These are phyloP conservation scores for Anthoceros angustus DNA, from an alignment of 225 moss, liverwort and hornwort genomes.

Conservation along the genomic window DNA sequence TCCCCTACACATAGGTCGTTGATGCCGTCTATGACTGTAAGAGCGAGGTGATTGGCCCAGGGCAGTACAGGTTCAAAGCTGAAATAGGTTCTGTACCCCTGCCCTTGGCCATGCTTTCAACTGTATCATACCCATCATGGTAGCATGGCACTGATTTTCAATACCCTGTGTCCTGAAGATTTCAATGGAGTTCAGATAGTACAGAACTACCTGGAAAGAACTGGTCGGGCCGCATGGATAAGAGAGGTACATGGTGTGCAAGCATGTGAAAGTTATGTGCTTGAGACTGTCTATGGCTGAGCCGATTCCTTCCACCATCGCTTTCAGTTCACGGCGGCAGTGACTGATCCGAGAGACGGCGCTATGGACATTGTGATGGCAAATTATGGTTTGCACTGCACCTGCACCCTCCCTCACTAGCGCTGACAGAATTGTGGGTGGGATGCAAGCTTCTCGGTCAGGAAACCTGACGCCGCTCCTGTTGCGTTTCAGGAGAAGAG, in stretches of 20 bases:
- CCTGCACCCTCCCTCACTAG: neutral
- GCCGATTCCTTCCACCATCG: neutral
- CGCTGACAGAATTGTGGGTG: neutral
- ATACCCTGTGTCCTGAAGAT: constrained; percentile 28
- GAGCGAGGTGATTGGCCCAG: constrained; percentile 96
- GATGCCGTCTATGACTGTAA: constrained; percentile 99
- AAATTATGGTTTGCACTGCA: constrained; percentile 51
- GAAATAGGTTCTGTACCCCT: constrained; percentile 54
- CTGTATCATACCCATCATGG: neutral
- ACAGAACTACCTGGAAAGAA: constrained; percentile 83
- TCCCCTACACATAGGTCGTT: constrained; percentile 40
- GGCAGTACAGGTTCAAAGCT: constrained; percentile 94
- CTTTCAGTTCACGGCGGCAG: constrained; percentile 77
- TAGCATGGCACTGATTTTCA: too few species aligned
- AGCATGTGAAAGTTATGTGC: neutral
- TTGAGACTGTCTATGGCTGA: neutral
- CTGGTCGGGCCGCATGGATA: constrained; percentile 76
- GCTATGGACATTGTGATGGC: constrained; percentile 79
- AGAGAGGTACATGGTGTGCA: constrained; percentile 36
- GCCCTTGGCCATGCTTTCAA: neutral
- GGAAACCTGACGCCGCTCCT: neutral
- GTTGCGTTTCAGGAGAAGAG: constrained; percentile 57
- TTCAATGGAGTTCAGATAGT: constrained; percentile 89
- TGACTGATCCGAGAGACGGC: constrained; percentile 55
- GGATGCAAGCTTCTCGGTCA: neutral